phyloP scores from a whole-genome alignment of 2,329 filamentous ascomycete species.

The Nakataea oryzae region DNA sequence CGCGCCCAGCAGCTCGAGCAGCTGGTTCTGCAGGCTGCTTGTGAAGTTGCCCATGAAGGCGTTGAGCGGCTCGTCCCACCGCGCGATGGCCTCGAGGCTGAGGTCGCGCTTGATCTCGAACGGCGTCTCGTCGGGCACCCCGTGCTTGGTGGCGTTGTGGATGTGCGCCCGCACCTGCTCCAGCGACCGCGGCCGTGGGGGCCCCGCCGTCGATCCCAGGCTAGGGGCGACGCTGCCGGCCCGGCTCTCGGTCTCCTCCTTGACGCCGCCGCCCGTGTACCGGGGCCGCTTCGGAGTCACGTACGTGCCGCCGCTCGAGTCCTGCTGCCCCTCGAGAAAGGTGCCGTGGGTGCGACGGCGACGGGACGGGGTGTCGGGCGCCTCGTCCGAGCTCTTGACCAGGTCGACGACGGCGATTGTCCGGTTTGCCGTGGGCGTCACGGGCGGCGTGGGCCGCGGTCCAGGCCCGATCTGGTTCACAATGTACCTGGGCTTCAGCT shows the following conservation, averaged over 20 bases:
- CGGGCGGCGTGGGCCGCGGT: neutral
- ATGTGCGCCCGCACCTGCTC: conserved; percentile 44
- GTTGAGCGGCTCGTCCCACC: conserved; percentile 45
- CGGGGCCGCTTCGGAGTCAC: conserved; percentile 6
- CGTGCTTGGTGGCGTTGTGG: conserved; percentile 39
- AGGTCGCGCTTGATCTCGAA: conserved; percentile 50
- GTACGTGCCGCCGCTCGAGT: neutral
- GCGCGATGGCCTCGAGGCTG: conserved; percentile 42
- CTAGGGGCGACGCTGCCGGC: neutral
- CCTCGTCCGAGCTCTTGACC: conserved; percentile 5
- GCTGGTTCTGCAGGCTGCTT: conserved; percentile 31
- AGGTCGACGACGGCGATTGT: conserved; percentile 2
- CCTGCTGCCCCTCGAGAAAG: conserved; percentile 8
- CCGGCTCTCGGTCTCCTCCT: conserved; percentile 10
- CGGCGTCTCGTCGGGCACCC: conserved; percentile 48
- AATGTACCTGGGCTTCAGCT: conserved; percentile 35
- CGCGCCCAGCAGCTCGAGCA: conserved; percentile 33
- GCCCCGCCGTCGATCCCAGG: conserved; percentile 15
- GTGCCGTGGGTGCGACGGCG: conserved; percentile 6
- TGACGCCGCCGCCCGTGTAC: conserved; percentile 10
- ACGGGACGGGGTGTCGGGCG: neutral
- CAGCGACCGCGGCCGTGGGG: conserved; percentile 15
- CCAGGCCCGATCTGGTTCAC: conserved; percentile 16
- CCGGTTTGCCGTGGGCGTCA: neutral
- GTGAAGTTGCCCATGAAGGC: conserved; percentile 37